Evolutionary conservation across 139 green algal genomes (phyloP).

Genomic region (Coelastrella sp.): DNA sequence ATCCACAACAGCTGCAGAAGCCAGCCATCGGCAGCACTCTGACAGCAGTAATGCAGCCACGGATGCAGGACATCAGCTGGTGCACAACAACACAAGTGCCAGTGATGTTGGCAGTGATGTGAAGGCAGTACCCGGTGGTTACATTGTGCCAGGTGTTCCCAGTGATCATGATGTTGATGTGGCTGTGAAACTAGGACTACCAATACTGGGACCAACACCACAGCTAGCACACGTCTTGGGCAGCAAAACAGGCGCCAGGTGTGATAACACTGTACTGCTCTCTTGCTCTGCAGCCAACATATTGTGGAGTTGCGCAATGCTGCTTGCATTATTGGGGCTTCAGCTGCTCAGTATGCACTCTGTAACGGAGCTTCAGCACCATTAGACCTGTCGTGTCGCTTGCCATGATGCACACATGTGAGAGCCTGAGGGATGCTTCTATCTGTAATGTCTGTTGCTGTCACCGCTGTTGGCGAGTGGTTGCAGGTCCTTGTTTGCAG

Average conservation of each 20-base stretch:
- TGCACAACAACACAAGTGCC: neutral
- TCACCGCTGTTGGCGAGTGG: neutral
- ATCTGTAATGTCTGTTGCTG: neutral
- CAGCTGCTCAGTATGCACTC: too few relatives aligned
- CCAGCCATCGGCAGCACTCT: neutral
- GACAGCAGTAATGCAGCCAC: neutral
- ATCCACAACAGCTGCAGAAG: neutral
- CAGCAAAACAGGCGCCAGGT: constrained; percentile 19
- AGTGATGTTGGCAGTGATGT: neutral
- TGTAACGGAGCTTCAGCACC: too few relatives aligned
- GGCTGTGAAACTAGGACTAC: constrained; percentile 2
- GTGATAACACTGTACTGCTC: too few relatives aligned
- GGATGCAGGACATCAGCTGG: neutral
- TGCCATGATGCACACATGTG: too few relatives aligned
- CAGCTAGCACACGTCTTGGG: neutral
- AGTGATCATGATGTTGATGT: constrained; percentile 23
- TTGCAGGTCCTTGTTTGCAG: constrained; percentile 25
- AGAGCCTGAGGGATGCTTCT: too few relatives aligned
- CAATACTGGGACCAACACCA: neutral
- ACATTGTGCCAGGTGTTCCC: neutral
- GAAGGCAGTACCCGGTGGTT: neutral
- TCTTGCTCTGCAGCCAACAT: too few relatives aligned
- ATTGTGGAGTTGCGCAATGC: too few relatives aligned
- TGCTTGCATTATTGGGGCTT: too few relatives aligned
- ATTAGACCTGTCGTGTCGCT: too few relatives aligned